Evolutionary conservation across 768 basidiomycete species (phyloP).

Genomic region (Tricholomella constricta): DNA sequence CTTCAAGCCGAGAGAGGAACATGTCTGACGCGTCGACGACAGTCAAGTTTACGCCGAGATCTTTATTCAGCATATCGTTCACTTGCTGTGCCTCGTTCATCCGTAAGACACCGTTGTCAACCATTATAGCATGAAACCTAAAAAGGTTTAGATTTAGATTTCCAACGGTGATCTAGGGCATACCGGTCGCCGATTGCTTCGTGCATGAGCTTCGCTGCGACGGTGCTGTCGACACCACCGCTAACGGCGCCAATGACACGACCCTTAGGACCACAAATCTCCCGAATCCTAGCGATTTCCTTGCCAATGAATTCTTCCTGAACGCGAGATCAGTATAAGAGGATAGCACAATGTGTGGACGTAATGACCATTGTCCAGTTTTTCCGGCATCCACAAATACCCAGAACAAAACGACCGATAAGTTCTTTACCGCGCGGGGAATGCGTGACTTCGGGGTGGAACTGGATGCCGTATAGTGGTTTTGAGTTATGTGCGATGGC

Average conservation of each 20-base stretch:
- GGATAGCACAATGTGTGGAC: background rate
- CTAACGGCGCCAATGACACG: conserved; percentile 98
- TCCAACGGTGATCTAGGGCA: conserved; percentile 9
- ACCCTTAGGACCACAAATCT: conserved; percentile 91
- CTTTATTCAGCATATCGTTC: conserved; percentile 86
- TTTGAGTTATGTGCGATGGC: conserved; percentile 90
- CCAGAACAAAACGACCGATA: conserved; percentile 79
- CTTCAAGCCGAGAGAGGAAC: conserved; percentile 87
- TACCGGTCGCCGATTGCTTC: conserved; percentile 98
- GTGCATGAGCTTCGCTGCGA: conserved; percentile 99
- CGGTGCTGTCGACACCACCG: conserved; percentile 97
- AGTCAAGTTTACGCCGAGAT: conserved; percentile 95
- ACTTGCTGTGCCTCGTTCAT: conserved; percentile 91
- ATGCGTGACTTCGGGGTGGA: conserved; percentile 98
- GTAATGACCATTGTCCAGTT: conserved; percentile 91
- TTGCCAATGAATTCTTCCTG: conserved; percentile 98
- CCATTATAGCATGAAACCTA: conserved; percentile 99
- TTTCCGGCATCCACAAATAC: conserved; percentile 77
- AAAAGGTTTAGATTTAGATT: conserved; percentile 5
- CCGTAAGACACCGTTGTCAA: conserved; percentile 96
- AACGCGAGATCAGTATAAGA: conserved; percentile 4
- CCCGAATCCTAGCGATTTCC: conserved; percentile 90
- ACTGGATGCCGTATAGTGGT: conserved; percentile 94
- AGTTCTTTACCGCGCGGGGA: conserved; percentile 88
- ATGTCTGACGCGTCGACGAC: conserved; percentile 94